Percentiles rank a stretch among this genome's conserved stretches.
phyloP scores from a whole-genome alignment of 371 early-diverging fungal species.

The Mucor racemosus region DNA sequence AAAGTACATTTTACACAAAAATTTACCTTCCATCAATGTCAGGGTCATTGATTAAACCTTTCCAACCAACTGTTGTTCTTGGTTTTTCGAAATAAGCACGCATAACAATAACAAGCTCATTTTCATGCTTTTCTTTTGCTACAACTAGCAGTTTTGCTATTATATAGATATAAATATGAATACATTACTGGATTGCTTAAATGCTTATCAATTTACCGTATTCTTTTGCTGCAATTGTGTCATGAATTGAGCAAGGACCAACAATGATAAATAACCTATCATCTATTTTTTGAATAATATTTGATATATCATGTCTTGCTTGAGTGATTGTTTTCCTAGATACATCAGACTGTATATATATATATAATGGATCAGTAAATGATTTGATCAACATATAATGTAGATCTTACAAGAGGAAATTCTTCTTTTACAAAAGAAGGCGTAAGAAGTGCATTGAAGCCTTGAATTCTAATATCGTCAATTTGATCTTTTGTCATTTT shows the following conservation, averaged over 20 bases:
- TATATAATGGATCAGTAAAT: not conserved
- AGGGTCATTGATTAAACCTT: conserved; percentile 93
- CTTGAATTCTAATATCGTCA: conserved; percentile 42
- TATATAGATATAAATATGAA: not conserved
- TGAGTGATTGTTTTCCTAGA: conserved; percentile 39
- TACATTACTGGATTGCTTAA: too few relatives aligned
- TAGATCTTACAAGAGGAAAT: conserved; percentile 53
- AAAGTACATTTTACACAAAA: not conserved
- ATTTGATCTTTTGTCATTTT: conserved; percentile 12
- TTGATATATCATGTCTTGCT: conserved; percentile 64
- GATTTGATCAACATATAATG: not conserved
- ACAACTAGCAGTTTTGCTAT: conserved; percentile 62
- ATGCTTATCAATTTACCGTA: conserved; percentile 51
- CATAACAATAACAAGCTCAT: conserved; percentile 86
- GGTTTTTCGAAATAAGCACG: conserved; percentile 96
- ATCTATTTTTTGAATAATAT: conserved; percentile 77
- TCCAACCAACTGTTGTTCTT: conserved; percentile 94
- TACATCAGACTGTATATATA: conserved; percentile 34
- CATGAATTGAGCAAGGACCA: conserved; percentile 97
- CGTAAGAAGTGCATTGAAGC: conserved; percentile 47
- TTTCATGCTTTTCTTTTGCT: conserved; percentile 55
- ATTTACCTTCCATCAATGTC: conserved; percentile 74
- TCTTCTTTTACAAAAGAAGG: conserved; percentile 55
- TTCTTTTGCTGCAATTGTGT: conserved; percentile 83
- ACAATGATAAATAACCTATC: conserved; percentile 87